Evolutionary conservation across 495 filamentous ascomycete genomes (phyloP).

Genomic region (Aspergillus indologenus): DNA sequence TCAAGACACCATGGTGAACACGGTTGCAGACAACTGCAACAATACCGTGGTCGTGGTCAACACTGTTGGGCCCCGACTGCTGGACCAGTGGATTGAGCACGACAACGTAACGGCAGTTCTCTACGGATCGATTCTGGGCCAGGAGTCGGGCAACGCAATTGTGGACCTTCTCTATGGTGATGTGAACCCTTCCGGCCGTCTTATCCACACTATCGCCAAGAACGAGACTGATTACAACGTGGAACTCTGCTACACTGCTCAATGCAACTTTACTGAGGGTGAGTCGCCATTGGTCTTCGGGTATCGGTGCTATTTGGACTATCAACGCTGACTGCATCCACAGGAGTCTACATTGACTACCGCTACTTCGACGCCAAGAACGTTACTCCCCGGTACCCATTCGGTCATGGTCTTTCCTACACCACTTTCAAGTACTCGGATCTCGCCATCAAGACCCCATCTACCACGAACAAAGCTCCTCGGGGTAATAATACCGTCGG

Average conservation of each 20-base stretch:
- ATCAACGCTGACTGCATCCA: neutral
- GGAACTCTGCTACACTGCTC: slow-evolving; percentile 48
- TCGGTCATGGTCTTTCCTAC: slow-evolving; percentile 66
- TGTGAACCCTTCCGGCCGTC: slow-evolving; percentile 57
- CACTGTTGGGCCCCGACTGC: slow-evolving; percentile 52
- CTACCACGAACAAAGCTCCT: slow-evolving; percentile 4
- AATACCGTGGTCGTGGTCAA: slow-evolving; percentile 69
- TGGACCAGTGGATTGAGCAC: slow-evolving; percentile 48
- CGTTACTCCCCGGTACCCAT: slow-evolving; percentile 60
- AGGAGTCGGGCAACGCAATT: slow-evolving; percentile 57
- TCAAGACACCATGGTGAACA: slow-evolving; percentile 53
- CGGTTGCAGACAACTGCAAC: slow-evolving; percentile 56
- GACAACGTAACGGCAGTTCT: slow-evolving; percentile 61
- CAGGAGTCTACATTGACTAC: slow-evolving; percentile 60
- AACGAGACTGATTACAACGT: slow-evolving; percentile 63
- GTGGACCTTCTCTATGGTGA: slow-evolving; percentile 59
- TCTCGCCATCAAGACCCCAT: slow-evolving; percentile 33
- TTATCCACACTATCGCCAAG: slow-evolving; percentile 69
- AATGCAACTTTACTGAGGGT: slow-evolving; percentile 60
- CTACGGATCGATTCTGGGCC: slow-evolving; percentile 56
- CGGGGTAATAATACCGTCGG: slow-evolving; percentile 27
- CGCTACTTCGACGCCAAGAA: slow-evolving; percentile 62
- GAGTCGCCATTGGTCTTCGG: neutral
- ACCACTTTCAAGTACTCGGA: slow-evolving; percentile 57
- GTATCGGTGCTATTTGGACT: neutral